Percentiles rank a stretch among this genome's conserved stretches.
Conservation (phyloP, 2,329 filamentous ascomycete species). For the Chaetomium sp. region DNA sequence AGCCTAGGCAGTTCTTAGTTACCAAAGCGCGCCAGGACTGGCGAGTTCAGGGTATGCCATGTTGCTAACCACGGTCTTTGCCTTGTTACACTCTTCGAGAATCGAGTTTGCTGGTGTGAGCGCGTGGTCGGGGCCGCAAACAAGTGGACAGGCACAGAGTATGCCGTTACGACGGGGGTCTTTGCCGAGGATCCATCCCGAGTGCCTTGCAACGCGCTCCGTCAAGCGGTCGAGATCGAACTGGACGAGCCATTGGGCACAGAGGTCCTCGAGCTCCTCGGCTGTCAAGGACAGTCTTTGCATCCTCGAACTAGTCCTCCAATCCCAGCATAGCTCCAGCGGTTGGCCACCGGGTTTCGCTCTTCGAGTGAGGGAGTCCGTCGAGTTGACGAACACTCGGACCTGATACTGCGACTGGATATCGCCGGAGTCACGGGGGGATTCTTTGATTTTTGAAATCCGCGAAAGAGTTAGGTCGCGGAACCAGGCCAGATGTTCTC, state of each 20-base stretch:
- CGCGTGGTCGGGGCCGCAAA: constrained; percentile 3
- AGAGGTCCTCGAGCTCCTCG: neutral
- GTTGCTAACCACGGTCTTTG: neutral
- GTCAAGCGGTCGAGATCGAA: constrained; percentile 12
- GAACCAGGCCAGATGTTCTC: neutral
- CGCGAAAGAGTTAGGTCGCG: neutral
- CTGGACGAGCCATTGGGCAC: constrained; percentile 5
- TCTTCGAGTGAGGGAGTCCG: neutral
- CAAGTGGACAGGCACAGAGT: constrained; percentile 1
- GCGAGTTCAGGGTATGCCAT: neutral
- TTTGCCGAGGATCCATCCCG: constrained; percentile 7
- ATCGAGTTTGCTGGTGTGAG: neutral
- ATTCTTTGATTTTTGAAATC: neutral
- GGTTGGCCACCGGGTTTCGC: neutral
- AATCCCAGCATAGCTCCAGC: neutral
- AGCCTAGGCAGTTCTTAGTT: neutral
- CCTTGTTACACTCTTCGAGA: neutral
- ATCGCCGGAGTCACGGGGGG: neutral
- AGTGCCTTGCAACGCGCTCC: neutral
- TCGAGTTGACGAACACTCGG: neutral
- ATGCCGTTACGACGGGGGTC: neutral
- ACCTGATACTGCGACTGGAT: neutral
- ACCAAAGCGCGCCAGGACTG: constrained; percentile 17
- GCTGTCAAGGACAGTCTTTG: neutral
- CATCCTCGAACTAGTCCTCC: neutral